phyloP scores from a whole-genome alignment of 2,329 filamentous ascomycete genomes.

The Penicillium aurantiogriseum region DNA sequence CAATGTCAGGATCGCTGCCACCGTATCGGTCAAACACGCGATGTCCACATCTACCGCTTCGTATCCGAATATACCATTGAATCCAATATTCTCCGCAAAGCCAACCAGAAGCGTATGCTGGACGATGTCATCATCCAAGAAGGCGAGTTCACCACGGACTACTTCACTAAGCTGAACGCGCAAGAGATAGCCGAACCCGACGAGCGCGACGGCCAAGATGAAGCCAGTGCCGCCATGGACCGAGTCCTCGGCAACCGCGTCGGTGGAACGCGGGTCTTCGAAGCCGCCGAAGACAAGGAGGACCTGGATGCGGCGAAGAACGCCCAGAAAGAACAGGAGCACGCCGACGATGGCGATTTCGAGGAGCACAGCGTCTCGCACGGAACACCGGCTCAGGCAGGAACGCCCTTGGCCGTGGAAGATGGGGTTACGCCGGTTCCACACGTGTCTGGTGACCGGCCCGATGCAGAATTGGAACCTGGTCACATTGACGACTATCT shows the following conservation, averaged over 20 bases:
- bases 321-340: slow-evolving; percentile 81
- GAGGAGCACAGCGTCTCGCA: slow-evolving; percentile 57
- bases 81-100: slow-evolving; percentile 94
- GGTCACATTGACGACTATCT: slow-evolving; percentile 73
- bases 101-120: slow-evolving; percentile 94
- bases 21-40: slow-evolving; percentile 93
- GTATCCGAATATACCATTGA: slow-evolving; percentile 94
- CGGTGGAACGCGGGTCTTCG: slow-evolving; percentile 69
- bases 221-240: slow-evolving; percentile 80
- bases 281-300: slow-evolving; percentile 87
- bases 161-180: slow-evolving; percentile 75
- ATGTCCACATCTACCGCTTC: slow-evolving; percentile 96
- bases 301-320: slow-evolving; percentile 84
- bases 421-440: slow-evolving; percentile 21
- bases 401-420: slow-evolving; percentile 34
- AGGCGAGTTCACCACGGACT: slow-evolving; percentile 95
- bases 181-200: slow-evolving; percentile 64
- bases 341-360: slow-evolving; percentile 83
- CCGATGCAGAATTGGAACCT: slow-evolving; percentile 49
- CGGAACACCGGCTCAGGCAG: slow-evolving; percentile 35
- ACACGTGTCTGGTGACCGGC: slow-evolving; percentile 23
- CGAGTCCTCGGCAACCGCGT: slow-evolving; percentile 71
- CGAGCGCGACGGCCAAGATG: slow-evolving; percentile 64
- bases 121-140: slow-evolving; percentile 99
- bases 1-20: slow-evolving; percentile 98